These are phyloP conservation scores for Penicillium nucicola DNA, from an alignment of 495 filamentous ascomycete genomes.

Conservation along the genomic window DNA sequence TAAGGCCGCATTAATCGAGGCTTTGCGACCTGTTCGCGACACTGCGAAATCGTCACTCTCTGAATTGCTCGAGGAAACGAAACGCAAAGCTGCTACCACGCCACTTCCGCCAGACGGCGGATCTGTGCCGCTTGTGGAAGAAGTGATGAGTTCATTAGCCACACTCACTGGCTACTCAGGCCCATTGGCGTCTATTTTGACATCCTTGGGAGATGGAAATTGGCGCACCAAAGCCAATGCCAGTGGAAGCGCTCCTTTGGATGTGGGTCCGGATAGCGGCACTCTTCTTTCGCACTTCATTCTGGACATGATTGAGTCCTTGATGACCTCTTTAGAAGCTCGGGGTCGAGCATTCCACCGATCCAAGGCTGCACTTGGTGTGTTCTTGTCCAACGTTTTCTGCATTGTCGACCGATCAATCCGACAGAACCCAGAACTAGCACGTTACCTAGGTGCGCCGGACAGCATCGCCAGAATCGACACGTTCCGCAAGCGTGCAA, in stretches of 20 bases:
- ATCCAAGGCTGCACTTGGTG: constrained; percentile 73
- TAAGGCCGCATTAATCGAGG: constrained; percentile 76
- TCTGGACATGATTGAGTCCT: constrained; percentile 75
- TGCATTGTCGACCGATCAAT: constrained; percentile 84
- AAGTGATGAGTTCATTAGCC: constrained; percentile 83
- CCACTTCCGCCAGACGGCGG: constrained; percentile 77
- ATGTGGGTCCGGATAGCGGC: constrained; percentile 84
- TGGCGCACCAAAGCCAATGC: constrained; percentile 63
- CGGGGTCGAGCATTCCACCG: constrained; percentile 73
- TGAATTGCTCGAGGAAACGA: constrained; percentile 84
- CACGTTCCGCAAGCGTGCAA: constrained; percentile 80
- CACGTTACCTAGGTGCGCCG: constrained; percentile 62
- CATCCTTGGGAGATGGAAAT: constrained; percentile 87
- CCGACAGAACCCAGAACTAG: constrained; percentile 69
- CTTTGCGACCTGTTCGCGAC: constrained; percentile 83
- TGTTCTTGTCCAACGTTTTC: constrained; percentile 89
- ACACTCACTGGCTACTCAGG: constrained; percentile 82
- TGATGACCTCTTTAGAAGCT: constrained; percentile 73
- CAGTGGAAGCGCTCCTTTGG: constrained; percentile 69
- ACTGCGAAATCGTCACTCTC: constrained; percentile 84
- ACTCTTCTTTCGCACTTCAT: constrained; percentile 88
- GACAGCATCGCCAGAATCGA: constrained; percentile 66
- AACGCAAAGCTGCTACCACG: constrained; percentile 57
- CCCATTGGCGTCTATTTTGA: constrained; percentile 85
- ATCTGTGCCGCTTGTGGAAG: constrained; percentile 70